phyloP scores from a whole-genome alignment of 768 basidiomycete species.

The Tephrocybe sp. region DNA sequence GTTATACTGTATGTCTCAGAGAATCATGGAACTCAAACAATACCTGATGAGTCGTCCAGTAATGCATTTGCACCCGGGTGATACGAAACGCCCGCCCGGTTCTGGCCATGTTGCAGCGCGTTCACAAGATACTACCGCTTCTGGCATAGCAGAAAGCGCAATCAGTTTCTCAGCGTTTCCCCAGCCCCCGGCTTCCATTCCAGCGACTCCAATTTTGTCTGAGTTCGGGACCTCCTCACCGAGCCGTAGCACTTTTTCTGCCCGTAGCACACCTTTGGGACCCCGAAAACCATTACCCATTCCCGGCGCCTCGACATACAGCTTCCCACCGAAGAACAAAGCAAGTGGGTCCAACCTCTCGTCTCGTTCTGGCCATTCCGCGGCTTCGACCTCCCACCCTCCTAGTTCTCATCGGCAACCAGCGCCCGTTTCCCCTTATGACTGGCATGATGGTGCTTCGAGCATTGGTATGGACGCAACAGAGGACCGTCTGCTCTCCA shows the following conservation, averaged over 20 bases:
- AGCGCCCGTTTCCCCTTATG: slow-evolving; percentile 38
- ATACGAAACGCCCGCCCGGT: slow-evolving; percentile 17
- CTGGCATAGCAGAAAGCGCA: slow-evolving; percentile 57
- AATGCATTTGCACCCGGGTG: slow-evolving; percentile 16
- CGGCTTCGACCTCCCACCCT: background rate
- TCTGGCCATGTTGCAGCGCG: slow-evolving; percentile 31
- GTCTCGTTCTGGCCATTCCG: slow-evolving; percentile 5
- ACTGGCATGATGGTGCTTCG: slow-evolving; percentile 65
- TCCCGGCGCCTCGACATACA: slow-evolving; percentile 1
- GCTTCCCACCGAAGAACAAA: slow-evolving; percentile 5
- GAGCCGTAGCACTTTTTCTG: slow-evolving; percentile 20
- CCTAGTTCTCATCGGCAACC: slow-evolving; percentile 14
- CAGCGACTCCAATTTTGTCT: slow-evolving; percentile 38
- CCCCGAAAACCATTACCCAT: slow-evolving; percentile 13
- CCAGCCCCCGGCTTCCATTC: slow-evolving; percentile 48
- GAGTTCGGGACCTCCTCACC: slow-evolving; percentile 29
- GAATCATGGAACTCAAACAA: background rate
- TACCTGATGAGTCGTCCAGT: slow-evolving; percentile 10
- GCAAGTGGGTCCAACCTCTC: slow-evolving; percentile 1
- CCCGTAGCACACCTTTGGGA: slow-evolving; percentile 19
- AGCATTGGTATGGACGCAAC: slow-evolving; percentile 55
- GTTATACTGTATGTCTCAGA: slow-evolving; percentile 7
- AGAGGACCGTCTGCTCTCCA: slow-evolving; percentile 58
- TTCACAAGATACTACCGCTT: slow-evolving; percentile 53
- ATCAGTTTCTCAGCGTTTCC: slow-evolving; percentile 59